phyloP scores from a whole-genome alignment of 257 asterid genomes.

The Solanum okadae region DNA sequence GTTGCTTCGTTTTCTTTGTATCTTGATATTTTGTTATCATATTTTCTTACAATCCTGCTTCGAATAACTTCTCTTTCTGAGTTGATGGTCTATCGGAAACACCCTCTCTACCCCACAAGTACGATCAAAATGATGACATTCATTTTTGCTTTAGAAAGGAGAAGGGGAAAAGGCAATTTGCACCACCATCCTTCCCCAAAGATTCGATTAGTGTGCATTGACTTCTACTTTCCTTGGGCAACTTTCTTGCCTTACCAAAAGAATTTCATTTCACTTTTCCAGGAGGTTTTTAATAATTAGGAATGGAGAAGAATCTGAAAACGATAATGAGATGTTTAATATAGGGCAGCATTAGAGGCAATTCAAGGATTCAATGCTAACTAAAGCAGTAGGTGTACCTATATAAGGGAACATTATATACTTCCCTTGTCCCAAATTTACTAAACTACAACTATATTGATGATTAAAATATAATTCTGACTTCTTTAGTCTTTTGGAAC shows the following conservation, averaged over 20 bases:
- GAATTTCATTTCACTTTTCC: neutral
- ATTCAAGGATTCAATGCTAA: neutral
- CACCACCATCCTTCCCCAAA: neutral
- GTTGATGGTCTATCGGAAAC: neutral
- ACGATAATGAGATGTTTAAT: neutral
- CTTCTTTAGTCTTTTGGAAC: neutral
- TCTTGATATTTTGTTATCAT: neutral
- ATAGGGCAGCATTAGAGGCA: neutral
- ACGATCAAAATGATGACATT: neutral
- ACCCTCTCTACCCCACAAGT: neutral
- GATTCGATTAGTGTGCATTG: neutral
- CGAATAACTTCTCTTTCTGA: neutral
- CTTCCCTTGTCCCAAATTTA: neutral
- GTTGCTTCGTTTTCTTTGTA: neutral
- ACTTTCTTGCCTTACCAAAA: neutral
- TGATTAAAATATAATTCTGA: neutral
- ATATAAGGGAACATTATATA: neutral
- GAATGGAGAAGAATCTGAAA: neutral
- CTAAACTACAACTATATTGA: neutral
- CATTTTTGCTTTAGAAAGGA: neutral
- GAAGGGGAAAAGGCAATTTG: neutral
- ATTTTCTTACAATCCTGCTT: neutral
- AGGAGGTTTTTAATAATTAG: neutral
- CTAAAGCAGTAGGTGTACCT: neutral
- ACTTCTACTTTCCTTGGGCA: neutral